Evolutionary conservation across 2,329 filamentous ascomycete species (phyloP), one percentile per base, ranked within the genome.

Genomic region (Fusarium anguioides): DNA sequence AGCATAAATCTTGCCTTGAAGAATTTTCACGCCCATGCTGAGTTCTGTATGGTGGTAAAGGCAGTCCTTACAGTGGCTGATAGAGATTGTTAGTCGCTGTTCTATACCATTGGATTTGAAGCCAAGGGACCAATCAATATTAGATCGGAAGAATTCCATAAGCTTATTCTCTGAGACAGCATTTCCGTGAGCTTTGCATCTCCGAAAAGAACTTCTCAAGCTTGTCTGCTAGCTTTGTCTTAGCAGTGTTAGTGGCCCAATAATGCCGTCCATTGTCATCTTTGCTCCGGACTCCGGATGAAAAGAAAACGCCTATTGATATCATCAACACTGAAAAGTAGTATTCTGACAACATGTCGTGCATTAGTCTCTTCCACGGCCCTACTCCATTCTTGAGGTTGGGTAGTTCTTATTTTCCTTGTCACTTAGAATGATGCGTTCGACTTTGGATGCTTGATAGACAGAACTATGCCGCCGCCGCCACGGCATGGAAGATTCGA

Each of bases 401-500:
- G 26, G 14, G 18, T 4, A 44, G 29, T 24, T 18, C 40, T 27
- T 37, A 33, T 48, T 41, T 27, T 27, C 35, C 23, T 29, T 21
- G 23, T 14, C 20, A 8, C 12, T 21, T 26, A 41, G 20, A 24
- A 46, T 55, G 48, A 44, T 17, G 11, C n/a, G 45, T 40, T 44
- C 29, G 8, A 24, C 11, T 41, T 24, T 26, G 18, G 36, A n/a
- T 41, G 37, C 27, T 23, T 12, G 23, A 26, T 39, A 29, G n/a
- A 36, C 24, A 8, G 15, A 51, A 63, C 42, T 12, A 21, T 57
- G 15, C 59, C 50, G 44, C 60, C 60, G 52, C 59, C 15, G 49
- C 49, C 36, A 31, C 20, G 35, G 8, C 31, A 21, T 37, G 17
- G 5, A 53, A n/a, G 42, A 36, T 23, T 35, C 18, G n/a, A 20